These are phyloP conservation scores for Nothopassalora personata DNA, from an alignment of 2,329 filamentous ascomycete species.

Conservation along the genomic window DNA sequence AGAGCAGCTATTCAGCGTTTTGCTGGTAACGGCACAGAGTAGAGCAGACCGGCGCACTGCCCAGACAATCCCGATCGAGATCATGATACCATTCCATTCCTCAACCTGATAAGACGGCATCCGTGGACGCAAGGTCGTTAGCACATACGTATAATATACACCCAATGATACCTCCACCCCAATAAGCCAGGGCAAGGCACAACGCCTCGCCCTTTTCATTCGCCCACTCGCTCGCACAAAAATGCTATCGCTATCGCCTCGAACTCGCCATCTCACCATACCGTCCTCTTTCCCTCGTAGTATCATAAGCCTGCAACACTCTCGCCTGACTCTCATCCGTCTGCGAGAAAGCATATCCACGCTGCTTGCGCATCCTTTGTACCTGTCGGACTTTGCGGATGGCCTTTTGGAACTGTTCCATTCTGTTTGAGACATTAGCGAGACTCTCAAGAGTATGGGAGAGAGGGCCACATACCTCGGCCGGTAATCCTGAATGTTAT, in stretches of 20 bases:
- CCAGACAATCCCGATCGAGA: neutral
- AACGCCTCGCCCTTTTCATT: neutral
- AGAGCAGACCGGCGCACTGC: no score
- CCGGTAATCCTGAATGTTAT: constrained; percentile 98
- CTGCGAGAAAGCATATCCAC: constrained; percentile 96
- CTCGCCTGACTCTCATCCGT: constrained; percentile 94
- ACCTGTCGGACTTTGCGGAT: constrained; percentile 98
- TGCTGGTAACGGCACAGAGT: no score
- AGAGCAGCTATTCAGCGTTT: no score
- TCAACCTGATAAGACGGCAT: neutral
- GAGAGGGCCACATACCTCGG: constrained; percentile 61
- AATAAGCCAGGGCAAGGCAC: neutral
- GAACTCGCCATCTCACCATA: constrained; percentile 87
- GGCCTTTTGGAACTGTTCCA: constrained; percentile 99
- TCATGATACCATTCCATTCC: neutral
- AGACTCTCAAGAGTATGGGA: neutral
- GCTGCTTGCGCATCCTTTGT: constrained; percentile 98
- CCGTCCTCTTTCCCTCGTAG: constrained; percentile 79
- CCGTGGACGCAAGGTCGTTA: neutral
- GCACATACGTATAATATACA: neutral
- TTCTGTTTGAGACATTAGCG: constrained; percentile 49
- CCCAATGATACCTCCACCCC: no score
- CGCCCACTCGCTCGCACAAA: neutral
- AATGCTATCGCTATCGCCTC: constrained; percentile 7
- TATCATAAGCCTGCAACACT: constrained; percentile 95